A percentile compares a stretch with the other conserved stretches of the same genome.
phyloP scores from a whole-genome alignment of 2,329 filamentous ascomycete species.

The Colletotrichum abscissum region DNA sequence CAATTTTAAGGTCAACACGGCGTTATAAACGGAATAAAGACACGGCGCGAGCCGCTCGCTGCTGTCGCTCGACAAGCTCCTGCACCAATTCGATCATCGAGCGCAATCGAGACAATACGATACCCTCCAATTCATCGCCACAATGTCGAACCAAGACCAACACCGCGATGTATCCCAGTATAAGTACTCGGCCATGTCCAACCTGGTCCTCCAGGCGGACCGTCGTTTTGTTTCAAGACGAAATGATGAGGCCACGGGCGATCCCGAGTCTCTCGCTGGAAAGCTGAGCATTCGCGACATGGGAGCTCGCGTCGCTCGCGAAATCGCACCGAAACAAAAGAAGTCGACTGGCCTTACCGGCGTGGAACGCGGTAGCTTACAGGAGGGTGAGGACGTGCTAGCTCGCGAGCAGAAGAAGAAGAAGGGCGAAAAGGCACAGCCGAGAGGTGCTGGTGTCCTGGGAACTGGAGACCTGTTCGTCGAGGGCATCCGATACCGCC shows the following conservation, averaged over 20 bases:
- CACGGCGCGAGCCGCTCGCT: conserved; percentile 32
- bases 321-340: conserved; percentile 83
- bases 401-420: conserved; percentile 87
- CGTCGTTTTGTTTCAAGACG: conserved; percentile 93
- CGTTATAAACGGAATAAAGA: conserved; percentile 17
- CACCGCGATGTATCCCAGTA: conserved; percentile 92
- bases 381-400: conserved; percentile 86
- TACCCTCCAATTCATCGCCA: conserved; percentile 44
- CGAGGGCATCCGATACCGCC: conserved; percentile 91
- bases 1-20: conserved; percentile 14
- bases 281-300: conserved; percentile 95
- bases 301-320: conserved; percentile 85
- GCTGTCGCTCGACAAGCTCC: conserved; percentile 33
- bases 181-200: conserved; percentile 99
- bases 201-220: conserved; percentile 99
- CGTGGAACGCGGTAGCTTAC: conserved; percentile 79
- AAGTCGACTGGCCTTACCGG: conserved; percentile 75
- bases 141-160: conserved; percentile 80
- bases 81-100: conserved; percentile 10
- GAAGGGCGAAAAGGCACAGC: conserved; percentile 77
- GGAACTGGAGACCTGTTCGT: conserved; percentile 88
- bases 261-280: conserved; percentile 96
- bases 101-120: conserved; percentile 26
- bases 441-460: conserved; percentile 80
- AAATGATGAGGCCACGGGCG: conserved; percentile 94